These are phyloP conservation scores for Bipolaris bicolor DNA, from an alignment of 2,329 filamentous ascomycete species.

Conservation along the genomic window DNA sequence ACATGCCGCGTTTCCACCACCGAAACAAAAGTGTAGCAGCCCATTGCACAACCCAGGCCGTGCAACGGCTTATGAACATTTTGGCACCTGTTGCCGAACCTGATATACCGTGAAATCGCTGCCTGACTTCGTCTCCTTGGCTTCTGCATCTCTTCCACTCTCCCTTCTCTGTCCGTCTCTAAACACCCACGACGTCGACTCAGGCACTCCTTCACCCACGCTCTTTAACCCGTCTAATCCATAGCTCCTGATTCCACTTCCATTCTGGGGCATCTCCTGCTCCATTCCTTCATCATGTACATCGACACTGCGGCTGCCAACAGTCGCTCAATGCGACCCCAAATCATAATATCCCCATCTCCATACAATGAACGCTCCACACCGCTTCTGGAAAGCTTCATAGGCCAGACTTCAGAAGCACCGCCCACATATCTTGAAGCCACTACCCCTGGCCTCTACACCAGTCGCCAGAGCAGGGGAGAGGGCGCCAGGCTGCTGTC, in stretches of 20 bases:
- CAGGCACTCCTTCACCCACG: background rate
- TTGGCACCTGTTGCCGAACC: slow-evolving; percentile 17
- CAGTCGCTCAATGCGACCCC: slow-evolving; percentile 27
- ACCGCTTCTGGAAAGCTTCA: slow-evolving; percentile 34
- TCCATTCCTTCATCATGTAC: slow-evolving; percentile 29
- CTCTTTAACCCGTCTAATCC: slow-evolving; percentile 3
- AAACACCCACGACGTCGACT: slow-evolving; percentile 3
- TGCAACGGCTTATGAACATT: slow-evolving; percentile 21
- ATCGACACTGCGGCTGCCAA: slow-evolving; percentile 45
- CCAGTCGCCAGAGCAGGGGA: slow-evolving; percentile 34
- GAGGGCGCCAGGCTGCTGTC: slow-evolving; percentile 39
- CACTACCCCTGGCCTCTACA: slow-evolving; percentile 43
- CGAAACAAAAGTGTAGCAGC: slow-evolving; percentile 38
- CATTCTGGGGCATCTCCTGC: background rate
- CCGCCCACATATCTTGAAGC: slow-evolving; percentile 45
- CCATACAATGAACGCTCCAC: slow-evolving; percentile 28
- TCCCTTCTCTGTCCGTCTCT: slow-evolving; percentile 2
- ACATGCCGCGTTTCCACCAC: slow-evolving; percentile 33
- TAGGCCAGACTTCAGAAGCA: slow-evolving; percentile 25
- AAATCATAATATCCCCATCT: slow-evolving; percentile 23
- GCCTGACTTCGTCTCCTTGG: slow-evolving; percentile 19
- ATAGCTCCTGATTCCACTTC: background rate
- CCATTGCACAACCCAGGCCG: slow-evolving; percentile 8
- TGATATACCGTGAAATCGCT: slow-evolving; percentile 20
- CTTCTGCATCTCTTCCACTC: background rate